A percentile compares a stretch with the other conserved stretches of the same genome.
phyloP scores from a whole-genome alignment of 768 basidiomycete species.

The Rhodotorula toruloides region DNA sequence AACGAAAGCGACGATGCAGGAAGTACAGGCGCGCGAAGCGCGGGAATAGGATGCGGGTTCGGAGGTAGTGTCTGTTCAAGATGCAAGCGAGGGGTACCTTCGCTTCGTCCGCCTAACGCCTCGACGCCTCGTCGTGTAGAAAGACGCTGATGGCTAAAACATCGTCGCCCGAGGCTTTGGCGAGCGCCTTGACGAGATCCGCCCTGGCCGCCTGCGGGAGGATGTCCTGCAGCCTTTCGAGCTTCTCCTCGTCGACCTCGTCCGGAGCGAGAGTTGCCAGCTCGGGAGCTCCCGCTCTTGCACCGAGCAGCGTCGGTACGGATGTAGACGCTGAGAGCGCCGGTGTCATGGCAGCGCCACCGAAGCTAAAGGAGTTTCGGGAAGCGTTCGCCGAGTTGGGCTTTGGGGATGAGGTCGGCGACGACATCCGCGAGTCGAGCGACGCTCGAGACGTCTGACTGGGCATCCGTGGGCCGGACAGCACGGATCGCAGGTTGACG shows the following conservation, averaged over 20 bases:
- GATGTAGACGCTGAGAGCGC: neutral
- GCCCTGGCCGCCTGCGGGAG: constrained; percentile 19
- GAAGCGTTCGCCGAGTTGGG: neutral
- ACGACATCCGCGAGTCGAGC: constrained; percentile 6
- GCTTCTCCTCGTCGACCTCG: neutral
- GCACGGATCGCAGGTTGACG: no score
- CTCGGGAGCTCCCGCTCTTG: neutral
- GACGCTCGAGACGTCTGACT: neutral
- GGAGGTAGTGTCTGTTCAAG: neutral
- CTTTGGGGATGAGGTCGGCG: neutral
- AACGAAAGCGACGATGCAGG: no score
- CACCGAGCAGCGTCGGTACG: neutral
- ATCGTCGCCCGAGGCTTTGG: constrained; percentile 21
- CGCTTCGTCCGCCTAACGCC: neutral
- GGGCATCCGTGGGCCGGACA: neutral
- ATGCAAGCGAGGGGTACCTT: no score
- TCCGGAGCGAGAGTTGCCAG: no score
- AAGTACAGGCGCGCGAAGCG: no score
- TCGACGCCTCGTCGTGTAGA: constrained; percentile 8
- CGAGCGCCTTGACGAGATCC: constrained; percentile 2
- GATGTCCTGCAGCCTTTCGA: constrained; percentile 11
- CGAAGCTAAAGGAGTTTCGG: neutral
- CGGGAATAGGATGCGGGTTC: no score
- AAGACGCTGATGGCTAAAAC: constrained; percentile 20
- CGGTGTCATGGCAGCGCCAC: neutral